phyloP scores from a whole-genome alignment of 306 rosid genomes.

The Rosa persica region DNA sequence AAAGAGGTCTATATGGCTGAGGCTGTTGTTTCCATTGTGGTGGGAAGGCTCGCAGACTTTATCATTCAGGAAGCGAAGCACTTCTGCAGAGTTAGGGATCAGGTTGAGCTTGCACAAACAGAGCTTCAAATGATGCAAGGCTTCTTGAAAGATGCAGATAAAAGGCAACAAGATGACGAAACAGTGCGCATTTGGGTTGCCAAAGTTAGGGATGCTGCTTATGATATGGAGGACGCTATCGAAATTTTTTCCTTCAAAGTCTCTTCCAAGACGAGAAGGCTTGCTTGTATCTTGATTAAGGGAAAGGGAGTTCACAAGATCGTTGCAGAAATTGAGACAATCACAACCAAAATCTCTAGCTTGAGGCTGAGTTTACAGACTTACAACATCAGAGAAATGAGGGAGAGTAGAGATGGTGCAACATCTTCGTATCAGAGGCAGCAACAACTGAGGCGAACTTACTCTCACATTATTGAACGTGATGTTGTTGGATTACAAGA shows the following conservation, averaged over 20 bases:
- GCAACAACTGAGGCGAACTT: conserved; percentile 35
- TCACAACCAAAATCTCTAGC: conserved; percentile 31
- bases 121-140: conserved; percentile 12
- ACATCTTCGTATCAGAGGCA: not conserved
- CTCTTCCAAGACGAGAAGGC: conserved; percentile 10
- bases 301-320: conserved; percentile 22
- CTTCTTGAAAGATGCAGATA: conserved; percentile 29
- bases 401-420: not conserved
- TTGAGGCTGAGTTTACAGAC: conserved; percentile 31
- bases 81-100: not conserved
- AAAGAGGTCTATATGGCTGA: too few species aligned
- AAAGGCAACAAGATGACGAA: conserved; percentile 38
- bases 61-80: not conserved
- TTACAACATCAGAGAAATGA: not conserved
- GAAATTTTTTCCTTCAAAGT: conserved; percentile 18
- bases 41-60: too few species aligned
- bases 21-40: too few species aligned
- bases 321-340: conserved; percentile 25
- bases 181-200: conserved; percentile 18
- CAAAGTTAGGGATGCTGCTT: not conserved
- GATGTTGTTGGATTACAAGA: conserved; percentile 11
- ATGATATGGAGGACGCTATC: not conserved
- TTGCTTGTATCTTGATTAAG: conserved; percentile 12
- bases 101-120: not conserved
- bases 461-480: not conserved